Evolutionary conservation across 83 land plant species (phyloP), one percentile per base, ranked within the genome.

Genomic region (Diphasiastrum complanatum): DNA sequence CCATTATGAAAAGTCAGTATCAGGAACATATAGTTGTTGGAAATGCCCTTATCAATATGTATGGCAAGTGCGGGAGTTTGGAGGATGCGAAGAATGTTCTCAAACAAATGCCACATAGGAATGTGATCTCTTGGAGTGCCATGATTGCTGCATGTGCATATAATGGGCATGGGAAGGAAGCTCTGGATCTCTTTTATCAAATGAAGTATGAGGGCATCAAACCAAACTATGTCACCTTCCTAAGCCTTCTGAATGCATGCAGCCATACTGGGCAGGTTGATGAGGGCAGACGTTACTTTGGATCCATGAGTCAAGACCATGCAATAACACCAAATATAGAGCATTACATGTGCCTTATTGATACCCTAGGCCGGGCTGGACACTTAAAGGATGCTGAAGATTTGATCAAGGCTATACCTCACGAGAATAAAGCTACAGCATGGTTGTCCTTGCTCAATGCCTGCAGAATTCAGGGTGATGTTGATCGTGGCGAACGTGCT

Each of bases 381-480:
- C 12, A 28, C 5, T 19, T 36, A 33, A 34, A 36, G 14, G 4
- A 33, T 24, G 61, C 61, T 14, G 5, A 28, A 34, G 6, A 4
- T 26, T 5, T 58, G 61, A 36, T 58, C 33, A 26, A 33, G 2
- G 34, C 6, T 30, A 36, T 36, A 24, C 37, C 61, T 4, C 33
- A 27, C 14, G 56, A 32, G 19, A 36, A 30, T 2, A 34, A 58
- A 33, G 11, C 33, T 34, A 23, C 18, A 35, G 16, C 22, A 33
- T 58, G 61, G 61, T 33, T 6, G 19, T 28, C 61, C 12, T 28
- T 58, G 61, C 61, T 58, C 4, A 28, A 18, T 33, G 61, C 61
- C n/a, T 58, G 45, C 33, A 36, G 19, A 2, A 33, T 30, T 10
- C 33, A 34, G 37, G 61, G 61, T 18, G 14, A 4, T 3, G 33